These are phyloP conservation scores for Vanrija sp. DNA, from an alignment of 1,284 basidiomycete species.

Conservation along the genomic window DNA sequence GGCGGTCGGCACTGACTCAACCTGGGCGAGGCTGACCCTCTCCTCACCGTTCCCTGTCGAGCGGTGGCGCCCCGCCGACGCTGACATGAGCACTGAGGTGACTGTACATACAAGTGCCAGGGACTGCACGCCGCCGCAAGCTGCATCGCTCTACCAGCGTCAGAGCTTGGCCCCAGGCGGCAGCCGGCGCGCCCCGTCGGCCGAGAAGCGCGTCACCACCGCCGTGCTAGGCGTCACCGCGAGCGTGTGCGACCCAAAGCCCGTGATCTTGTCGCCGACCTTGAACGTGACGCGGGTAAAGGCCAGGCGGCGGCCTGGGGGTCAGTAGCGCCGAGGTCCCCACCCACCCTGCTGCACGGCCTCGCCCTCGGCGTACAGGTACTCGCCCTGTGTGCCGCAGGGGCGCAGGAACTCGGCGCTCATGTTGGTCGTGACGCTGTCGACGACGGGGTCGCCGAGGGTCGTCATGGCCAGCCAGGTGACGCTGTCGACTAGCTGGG, in stretches of 20 bases:
- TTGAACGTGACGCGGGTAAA: conserved; percentile 13
- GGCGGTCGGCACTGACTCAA: too few relatives aligned
- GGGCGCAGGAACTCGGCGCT: conserved; percentile 13
- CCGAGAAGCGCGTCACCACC: conserved; percentile 1
- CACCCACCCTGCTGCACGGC: conserved; percentile 12
- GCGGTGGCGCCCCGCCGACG: too few relatives aligned
- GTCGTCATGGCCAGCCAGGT: conserved; percentile 11
- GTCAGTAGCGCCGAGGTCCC: not conserved
- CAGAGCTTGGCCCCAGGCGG: conserved; percentile 5
- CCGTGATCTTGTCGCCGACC: conserved; percentile 6
- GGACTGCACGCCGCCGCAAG: too few relatives aligned
- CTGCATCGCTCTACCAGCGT: too few relatives aligned
- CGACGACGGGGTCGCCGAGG: conserved; percentile 4
- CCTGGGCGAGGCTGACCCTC: too few relatives aligned
- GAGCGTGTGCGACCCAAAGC: conserved; percentile 13
- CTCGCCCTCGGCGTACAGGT: conserved; percentile 3
- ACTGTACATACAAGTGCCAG: too few relatives aligned
- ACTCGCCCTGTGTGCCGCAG: conserved; percentile 5
- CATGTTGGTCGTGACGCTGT: conserved; percentile 13
- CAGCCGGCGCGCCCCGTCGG: conserved; percentile 3
- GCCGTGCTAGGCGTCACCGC: not conserved
- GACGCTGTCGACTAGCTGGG: conserved; percentile 14
- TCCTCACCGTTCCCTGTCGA: too few relatives aligned
- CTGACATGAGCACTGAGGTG: too few relatives aligned
- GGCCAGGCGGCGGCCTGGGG: conserved; percentile 7